Conservation (phyloP, 2,329 filamentous ascomycete genomes). For the Westerdykella ornata region DNA sequence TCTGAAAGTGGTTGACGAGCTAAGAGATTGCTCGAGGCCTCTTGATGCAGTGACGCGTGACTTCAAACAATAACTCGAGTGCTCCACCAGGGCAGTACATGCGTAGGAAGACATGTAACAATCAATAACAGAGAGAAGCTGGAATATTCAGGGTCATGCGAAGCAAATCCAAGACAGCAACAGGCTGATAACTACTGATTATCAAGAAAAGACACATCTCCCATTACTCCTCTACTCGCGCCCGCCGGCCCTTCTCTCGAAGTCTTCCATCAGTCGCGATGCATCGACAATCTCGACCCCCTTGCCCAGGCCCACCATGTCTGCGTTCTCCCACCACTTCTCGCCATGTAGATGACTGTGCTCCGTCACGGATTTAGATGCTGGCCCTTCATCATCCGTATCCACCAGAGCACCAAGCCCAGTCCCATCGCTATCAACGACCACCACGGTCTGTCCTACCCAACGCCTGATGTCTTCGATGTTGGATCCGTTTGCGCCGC, state of each 20-base stretch:
- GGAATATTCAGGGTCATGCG: too few relatives aligned
- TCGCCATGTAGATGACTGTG: constrained; percentile 35
- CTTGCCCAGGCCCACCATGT: constrained; percentile 77
- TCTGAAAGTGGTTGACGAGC: too few relatives aligned
- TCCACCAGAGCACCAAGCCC: constrained; percentile 49
- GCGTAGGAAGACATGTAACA: too few relatives aligned
- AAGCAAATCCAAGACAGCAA: too few relatives aligned
- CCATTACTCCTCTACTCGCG: constrained; percentile 28
- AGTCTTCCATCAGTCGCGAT: constrained; percentile 76
- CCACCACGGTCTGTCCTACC: constrained; percentile 56
- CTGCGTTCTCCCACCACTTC: constrained; percentile 72
- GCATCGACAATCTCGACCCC: constrained; percentile 85
- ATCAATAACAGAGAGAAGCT: too few relatives aligned
- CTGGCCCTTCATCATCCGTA: constrained; percentile 52
- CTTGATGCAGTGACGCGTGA: too few relatives aligned
- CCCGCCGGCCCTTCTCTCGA: constrained; percentile 69
- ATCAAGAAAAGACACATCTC: not conserved
- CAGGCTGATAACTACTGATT: too few relatives aligned
- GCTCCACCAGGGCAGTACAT: too few relatives aligned
- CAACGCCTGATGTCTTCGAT: constrained; percentile 60
- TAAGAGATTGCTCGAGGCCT: too few relatives aligned
- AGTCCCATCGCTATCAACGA: constrained; percentile 47
- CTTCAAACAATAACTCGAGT: too few relatives aligned
- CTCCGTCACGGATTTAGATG: constrained; percentile 24
- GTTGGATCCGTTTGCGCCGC: constrained; percentile 65